These are phyloP conservation scores for Leccinum disarticulatum DNA, from an alignment of 768 basidiomycete genomes.

Conservation along the genomic window DNA sequence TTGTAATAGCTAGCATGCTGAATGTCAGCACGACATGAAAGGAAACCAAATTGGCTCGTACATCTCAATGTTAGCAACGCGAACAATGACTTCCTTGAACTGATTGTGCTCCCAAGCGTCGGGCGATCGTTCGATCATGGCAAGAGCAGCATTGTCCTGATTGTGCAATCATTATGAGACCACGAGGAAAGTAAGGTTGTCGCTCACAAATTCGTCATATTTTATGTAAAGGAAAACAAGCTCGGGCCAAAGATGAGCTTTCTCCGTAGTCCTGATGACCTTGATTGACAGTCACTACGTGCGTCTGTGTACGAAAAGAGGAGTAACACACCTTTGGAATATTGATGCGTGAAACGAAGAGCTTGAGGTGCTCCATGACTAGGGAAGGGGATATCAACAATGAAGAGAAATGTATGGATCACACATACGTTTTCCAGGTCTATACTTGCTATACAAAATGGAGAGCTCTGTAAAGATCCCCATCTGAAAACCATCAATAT, in stretches of 20 bases:
- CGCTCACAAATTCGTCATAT: slow-evolving; percentile 86
- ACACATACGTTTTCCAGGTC: slow-evolving; percentile 81
- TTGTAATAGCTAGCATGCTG: slow-evolving; percentile 77
- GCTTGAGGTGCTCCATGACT: slow-evolving; percentile 99
- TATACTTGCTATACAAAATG: slow-evolving; percentile 92
- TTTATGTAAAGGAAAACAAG: slow-evolving; percentile 98
- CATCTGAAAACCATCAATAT: slow-evolving; percentile 52
- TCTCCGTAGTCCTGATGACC: slow-evolving; percentile 95
- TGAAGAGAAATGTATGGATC: neutral
- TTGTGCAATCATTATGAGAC: slow-evolving; percentile 5
- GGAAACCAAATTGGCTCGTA: slow-evolving; percentile 34
- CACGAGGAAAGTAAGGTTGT: neutral
- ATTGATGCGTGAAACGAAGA: slow-evolving; percentile 95
- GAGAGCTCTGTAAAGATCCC: slow-evolving; percentile 97
- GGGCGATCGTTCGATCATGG: slow-evolving; percentile 98
- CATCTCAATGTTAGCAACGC: slow-evolving; percentile 98
- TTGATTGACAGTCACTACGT: slow-evolving; percentile 19
- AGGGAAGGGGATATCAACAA: slow-evolving; percentile 9
- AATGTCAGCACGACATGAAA: slow-evolving; percentile 6
- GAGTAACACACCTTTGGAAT: slow-evolving; percentile 74
- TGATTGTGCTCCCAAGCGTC: slow-evolving; percentile 99
- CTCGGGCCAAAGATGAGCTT: slow-evolving; percentile 97
- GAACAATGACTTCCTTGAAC: slow-evolving; percentile 97
- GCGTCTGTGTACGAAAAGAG: neutral
- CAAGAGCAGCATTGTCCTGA: slow-evolving; percentile 93